Evolutionary conservation across 345 rosid genomes (phyloP).

Genomic region (Arabidopsis suecica): DNA sequence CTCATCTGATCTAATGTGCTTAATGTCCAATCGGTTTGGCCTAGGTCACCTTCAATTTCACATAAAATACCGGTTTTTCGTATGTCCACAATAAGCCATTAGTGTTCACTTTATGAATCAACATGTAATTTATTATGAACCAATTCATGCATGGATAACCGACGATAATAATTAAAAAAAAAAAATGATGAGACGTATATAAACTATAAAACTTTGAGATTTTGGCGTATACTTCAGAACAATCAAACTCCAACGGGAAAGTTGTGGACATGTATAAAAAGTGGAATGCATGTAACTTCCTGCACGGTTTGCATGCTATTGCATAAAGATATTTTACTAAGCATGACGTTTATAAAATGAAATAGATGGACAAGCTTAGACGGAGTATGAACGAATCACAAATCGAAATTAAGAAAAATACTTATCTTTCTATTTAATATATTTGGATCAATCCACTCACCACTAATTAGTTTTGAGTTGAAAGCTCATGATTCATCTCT

Average conservation of each 20-base stretch:
- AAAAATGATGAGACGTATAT: background rate
- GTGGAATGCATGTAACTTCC: conserved; percentile 19
- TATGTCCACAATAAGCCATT: conserved; percentile 8
- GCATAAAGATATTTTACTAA: background rate
- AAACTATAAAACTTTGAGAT: conserved; percentile 5
- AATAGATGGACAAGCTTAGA: background rate
- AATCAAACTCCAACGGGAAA: conserved; percentile 35
- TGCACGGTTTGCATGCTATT: conserved; percentile 30
- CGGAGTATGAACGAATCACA: background rate
- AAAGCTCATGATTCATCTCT: background rate
- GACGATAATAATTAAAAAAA: background rate
- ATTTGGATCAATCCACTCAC: background rate
- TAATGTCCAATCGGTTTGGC: conserved; percentile 84
- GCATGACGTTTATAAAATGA: background rate
- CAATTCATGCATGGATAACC: conserved; percentile 18
- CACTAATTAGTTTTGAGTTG: background rate
- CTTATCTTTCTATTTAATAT: background rate
- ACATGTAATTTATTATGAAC: conserved; percentile 4
- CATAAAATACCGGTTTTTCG: background rate
- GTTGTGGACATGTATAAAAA: conserved; percentile 19
- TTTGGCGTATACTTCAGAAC: conserved; percentile 28
- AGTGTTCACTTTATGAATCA: background rate
- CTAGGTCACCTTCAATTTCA: conserved; percentile 73
- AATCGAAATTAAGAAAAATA: background rate
- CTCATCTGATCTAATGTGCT: conserved; percentile 59